Conservation (phyloP, 2,329 filamentous ascomycete species). For the Lasiodiplodia gonubiensis region DNA sequence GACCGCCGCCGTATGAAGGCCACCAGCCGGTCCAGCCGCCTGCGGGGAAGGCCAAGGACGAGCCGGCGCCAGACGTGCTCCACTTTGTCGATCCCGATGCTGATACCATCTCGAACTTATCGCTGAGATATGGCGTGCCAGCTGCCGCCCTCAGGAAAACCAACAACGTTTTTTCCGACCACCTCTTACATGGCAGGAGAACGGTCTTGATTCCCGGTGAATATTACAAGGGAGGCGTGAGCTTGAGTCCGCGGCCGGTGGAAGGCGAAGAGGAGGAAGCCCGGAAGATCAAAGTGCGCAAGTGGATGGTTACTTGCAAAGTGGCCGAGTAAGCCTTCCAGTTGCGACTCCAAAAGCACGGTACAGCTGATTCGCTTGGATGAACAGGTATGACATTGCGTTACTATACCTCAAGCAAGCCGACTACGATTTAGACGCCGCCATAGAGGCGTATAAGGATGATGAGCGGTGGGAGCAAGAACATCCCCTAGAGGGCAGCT, state of each 20-base stretch:
- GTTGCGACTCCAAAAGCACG: neutral
- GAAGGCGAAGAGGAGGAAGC: slow-evolving; percentile 76
- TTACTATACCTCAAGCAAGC: slow-evolving; percentile 75
- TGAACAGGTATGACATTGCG: slow-evolving; percentile 68
- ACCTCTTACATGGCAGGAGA: slow-evolving; percentile 70
- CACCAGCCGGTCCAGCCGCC: slow-evolving; percentile 38
- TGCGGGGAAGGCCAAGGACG: slow-evolving; percentile 42
- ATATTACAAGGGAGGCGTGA: slow-evolving; percentile 70
- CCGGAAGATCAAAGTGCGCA: slow-evolving; percentile 71
- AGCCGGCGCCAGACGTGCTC: slow-evolving; percentile 66
- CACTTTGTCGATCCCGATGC: slow-evolving; percentile 75
- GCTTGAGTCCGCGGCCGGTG: slow-evolving; percentile 72
- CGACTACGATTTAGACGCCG: slow-evolving; percentile 68
- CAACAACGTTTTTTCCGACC: slow-evolving; percentile 75
- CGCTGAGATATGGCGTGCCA: slow-evolving; percentile 74
- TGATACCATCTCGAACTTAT: slow-evolving; percentile 71
- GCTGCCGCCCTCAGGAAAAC: slow-evolving; percentile 64
- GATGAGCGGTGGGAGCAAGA: slow-evolving; percentile 78
- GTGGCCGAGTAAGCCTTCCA: slow-evolving; percentile 67
- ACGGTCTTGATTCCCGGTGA: slow-evolving; percentile 74
- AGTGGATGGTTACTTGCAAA: slow-evolving; percentile 79
- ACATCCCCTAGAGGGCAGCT: slow-evolving; percentile 62
- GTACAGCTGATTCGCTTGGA: neutral
- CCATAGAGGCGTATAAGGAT: slow-evolving; percentile 68
- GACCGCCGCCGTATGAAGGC: slow-evolving; percentile 52